Evolutionary conservation across 2,329 filamentous ascomycete species (phyloP), one percentile per base, ranked within the genome.

Genomic region (Xylariaceae sp.): DNA sequence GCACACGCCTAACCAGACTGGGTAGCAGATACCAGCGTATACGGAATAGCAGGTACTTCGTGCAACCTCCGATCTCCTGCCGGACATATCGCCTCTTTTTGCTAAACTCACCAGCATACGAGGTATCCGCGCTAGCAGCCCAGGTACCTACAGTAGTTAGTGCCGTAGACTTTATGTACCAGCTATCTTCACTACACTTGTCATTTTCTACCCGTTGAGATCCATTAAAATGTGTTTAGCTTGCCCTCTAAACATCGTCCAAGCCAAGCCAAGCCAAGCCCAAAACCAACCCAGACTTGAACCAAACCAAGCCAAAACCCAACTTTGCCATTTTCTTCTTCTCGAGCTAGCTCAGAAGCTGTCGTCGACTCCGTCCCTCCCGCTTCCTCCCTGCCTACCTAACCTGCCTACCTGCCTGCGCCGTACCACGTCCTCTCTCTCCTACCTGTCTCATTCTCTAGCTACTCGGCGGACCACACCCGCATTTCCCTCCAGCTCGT

Each of bases 301-400:
- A 17, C 23, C 13, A 45, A 6, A 3, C 10, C 42, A 45, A 30
- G 17, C 47, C 18, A 7, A 10, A 60, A 47, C 55, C 44, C 44
- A 51, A 53, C 13, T 48, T 48, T 49, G 23, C 51, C 50, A 51
- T 52, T 54, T 35, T 53, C 50, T 49, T 49, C 48, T 47, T 17
- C n/a, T 57, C 18, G 18, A 57, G 55, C 42, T 9, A 55, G 17
- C 23, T 45, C 44, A 15, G 5, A 47, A 37, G 39, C 45, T 37
- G 44, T 57, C 51, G 42, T 47, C 47, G 47, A 37, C 35, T 50
- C 15, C 30, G 11, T 44, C 51, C 39, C 23, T 30, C 47, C 37
- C 44, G n/a, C 51, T 57, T 34, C 34, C 42, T 44, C 13, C 5
- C 17, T 35, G 23, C 23, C 23, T 30, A 5, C 23, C 23, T 30